Percentiles rank a stretch among this genome's conserved stretches.
phyloP scores from a whole-genome alignment of 177 flowering plant species.

The Vitis hybrid region DNA sequence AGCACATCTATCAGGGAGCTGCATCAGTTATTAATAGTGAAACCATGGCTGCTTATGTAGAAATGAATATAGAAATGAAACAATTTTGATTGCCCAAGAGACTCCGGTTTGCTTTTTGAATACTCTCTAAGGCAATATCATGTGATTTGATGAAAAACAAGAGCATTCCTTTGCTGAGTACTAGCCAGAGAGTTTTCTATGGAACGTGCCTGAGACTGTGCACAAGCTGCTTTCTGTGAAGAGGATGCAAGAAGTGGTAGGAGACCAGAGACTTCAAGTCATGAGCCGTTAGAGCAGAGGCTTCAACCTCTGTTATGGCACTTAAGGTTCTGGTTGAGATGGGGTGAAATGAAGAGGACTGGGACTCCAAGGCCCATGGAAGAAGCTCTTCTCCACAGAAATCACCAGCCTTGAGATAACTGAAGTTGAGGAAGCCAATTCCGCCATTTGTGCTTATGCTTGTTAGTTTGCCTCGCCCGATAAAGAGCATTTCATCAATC shows the following conservation, averaged over 20 bases:
- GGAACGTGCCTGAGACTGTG: conserved; percentile 38
- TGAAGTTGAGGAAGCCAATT: conserved; percentile 46
- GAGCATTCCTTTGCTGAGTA: too few species aligned
- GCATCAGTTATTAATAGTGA: too few species aligned
- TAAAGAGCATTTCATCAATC: conserved; percentile 61
- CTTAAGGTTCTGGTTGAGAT: conserved; percentile 54
- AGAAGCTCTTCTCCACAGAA: conserved; percentile 65
- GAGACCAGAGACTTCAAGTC: conserved; percentile 50
- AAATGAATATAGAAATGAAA: neutral
- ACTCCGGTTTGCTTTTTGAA: too few species aligned
- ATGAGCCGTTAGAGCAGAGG: conserved; percentile 48
- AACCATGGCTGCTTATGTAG: too few species aligned
- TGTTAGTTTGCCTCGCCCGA: conserved; percentile 41
- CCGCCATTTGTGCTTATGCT: conserved; percentile 63
- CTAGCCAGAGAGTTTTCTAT: too few species aligned
- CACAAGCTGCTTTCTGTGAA: conserved; percentile 53
- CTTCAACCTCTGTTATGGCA: conserved; percentile 50
- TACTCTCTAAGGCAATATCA: too few species aligned
- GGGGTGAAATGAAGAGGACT: conserved; percentile 44
- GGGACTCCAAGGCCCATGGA: conserved; percentile 64
- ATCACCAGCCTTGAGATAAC: conserved; percentile 43
- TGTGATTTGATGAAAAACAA: too few species aligned
- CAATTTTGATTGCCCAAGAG: neutral
- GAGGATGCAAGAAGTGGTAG: conserved; percentile 38
- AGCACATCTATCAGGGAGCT: too few species aligned